A percentile compares a stretch with the other conserved stretches of the same genome.
These are phyloP conservation scores for Trichoderma erinaceum DNA, from an alignment of 495 filamentous ascomycete genomes.

Conservation along the genomic window DNA sequence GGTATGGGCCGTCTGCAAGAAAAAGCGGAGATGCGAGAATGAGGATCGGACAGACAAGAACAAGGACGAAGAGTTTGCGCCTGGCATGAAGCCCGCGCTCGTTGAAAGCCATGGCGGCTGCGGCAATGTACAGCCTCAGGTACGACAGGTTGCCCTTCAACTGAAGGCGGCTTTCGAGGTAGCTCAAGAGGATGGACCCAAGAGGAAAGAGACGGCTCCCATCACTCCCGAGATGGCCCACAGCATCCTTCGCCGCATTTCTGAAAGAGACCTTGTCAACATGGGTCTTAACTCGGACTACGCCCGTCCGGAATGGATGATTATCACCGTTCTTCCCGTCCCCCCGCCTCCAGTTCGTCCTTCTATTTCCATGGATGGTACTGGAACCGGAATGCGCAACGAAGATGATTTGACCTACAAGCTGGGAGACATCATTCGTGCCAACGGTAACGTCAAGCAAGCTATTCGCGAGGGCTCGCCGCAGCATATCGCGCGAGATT, in stretches of 20 bases:
- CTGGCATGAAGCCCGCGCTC: slow-evolving; percentile 40
- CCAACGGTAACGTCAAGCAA: slow-evolving; percentile 87
- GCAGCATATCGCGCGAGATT: slow-evolving; percentile 80
- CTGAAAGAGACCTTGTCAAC: slow-evolving; percentile 69
- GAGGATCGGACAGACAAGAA: slow-evolving; percentile 60
- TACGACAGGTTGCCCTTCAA: slow-evolving; percentile 78
- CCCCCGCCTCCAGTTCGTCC: slow-evolving; percentile 93
- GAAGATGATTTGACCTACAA: slow-evolving; percentile 99
- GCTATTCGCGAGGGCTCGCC: slow-evolving; percentile 86
- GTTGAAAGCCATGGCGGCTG: slow-evolving; percentile 72
- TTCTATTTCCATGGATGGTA: slow-evolving; percentile 91
- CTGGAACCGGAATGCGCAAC: slow-evolving; percentile 75
- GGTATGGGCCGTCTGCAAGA: slow-evolving; percentile 84
- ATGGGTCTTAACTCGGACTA: slow-evolving; percentile 91
- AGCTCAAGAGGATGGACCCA: slow-evolving; percentile 64
- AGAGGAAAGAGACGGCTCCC: slow-evolving; percentile 78
- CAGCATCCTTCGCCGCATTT: slow-evolving; percentile 77
- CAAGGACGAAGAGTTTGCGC: slow-evolving; percentile 43
- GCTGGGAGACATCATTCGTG: slow-evolving; percentile 93
- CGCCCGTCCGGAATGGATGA: slow-evolving; percentile 96
- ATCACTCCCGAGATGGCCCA: slow-evolving; percentile 81
- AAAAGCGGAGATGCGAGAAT: slow-evolving; percentile 73
- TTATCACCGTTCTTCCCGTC: slow-evolving; percentile 89
- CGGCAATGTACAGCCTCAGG: slow-evolving; percentile 80
- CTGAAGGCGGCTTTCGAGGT: slow-evolving; percentile 51